These are phyloP conservation scores for Pugionium cornutum DNA, from an alignment of 345 rosid species.

Conservation along the genomic window DNA sequence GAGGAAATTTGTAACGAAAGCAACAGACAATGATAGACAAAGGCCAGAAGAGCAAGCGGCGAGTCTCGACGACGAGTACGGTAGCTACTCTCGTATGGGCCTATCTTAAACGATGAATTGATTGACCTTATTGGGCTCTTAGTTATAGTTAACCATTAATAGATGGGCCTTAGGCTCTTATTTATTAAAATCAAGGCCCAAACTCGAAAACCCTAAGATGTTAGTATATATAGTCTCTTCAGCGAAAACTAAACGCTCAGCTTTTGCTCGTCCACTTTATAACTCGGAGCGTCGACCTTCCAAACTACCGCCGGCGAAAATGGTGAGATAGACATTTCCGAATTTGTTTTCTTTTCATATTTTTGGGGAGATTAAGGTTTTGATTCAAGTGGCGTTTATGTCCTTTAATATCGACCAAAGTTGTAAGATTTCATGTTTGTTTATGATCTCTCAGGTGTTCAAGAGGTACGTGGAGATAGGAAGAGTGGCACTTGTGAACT, in stretches of 20 bases:
- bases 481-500: conserved; percentile 88
- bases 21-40: too few species aligned
- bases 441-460: conserved; percentile 56
- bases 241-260: background rate
- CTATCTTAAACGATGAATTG: too few species aligned
- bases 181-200: background rate
- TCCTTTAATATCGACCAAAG: background rate
- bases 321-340: conserved; percentile 30
- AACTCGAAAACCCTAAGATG: background rate
- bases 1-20: too few species aligned
- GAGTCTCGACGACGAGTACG: too few species aligned
- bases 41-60: too few species aligned
- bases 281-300: conserved; percentile 22
- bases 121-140: too few species aligned
- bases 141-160: too few species aligned
- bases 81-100: too few species aligned
- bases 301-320: conserved; percentile 27
- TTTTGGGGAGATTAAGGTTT: background rate
- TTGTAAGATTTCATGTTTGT: background rate
- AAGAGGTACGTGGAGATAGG: conserved; percentile 96
- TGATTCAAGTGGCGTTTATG: background rate
- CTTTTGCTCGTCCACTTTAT: background rate
- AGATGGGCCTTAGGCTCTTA: background rate
- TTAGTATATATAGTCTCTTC: conserved; percentile 12
- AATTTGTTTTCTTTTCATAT: background rate